A percentile compares a stretch with the other conserved stretches of the same genome.
Conservation (phyloP, 495 filamentous ascomycete genomes). For the Xylaria intraflava region DNA sequence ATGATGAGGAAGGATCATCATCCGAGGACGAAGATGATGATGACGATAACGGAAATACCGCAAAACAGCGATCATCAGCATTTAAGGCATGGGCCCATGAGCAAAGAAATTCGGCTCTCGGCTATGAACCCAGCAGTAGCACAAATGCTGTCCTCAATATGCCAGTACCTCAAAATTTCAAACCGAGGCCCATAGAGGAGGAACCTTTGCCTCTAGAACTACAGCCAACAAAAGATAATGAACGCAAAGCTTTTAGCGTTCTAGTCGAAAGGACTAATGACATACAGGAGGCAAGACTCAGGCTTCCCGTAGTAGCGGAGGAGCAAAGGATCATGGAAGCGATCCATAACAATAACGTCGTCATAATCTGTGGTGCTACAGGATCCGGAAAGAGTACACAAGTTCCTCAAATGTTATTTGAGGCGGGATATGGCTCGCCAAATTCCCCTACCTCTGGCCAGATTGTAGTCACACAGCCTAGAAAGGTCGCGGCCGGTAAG, state of each 20-base stretch:
- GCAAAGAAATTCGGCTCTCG: constrained; percentile 68
- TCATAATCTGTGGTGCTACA: constrained; percentile 92
- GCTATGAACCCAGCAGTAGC: constrained; percentile 36
- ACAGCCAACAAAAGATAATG: constrained; percentile 52
- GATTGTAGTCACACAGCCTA: constrained; percentile 91
- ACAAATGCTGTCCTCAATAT: constrained; percentile 31
- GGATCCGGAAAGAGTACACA: constrained; percentile 98
- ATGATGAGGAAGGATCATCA: constrained; percentile 10
- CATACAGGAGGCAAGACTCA: constrained; percentile 70
- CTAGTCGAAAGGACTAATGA: constrained; percentile 61
- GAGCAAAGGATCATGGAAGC: constrained; percentile 99
- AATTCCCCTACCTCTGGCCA: constrained; percentile 76
- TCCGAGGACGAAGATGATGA: constrained; percentile 21
- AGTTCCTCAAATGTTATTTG: constrained; percentile 90
- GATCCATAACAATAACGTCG: constrained; percentile 76
- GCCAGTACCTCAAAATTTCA: constrained; percentile 46
- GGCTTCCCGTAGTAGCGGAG: constrained; percentile 84
- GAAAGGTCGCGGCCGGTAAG: constrained; percentile 52
- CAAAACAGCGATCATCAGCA: constrained; percentile 51
- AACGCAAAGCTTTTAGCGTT: constrained; percentile 71
- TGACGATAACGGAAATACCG: constrained; percentile 21
- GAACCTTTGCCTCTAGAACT: constrained; percentile 75
- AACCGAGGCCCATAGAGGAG: constrained; percentile 55
- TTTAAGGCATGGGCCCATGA: constrained; percentile 92
- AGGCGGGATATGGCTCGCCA: constrained; percentile 82